These are phyloP conservation scores for Ceratobasidium sp. DNA, from an alignment of 1,284 basidiomycete species.

Conservation along the genomic window DNA sequence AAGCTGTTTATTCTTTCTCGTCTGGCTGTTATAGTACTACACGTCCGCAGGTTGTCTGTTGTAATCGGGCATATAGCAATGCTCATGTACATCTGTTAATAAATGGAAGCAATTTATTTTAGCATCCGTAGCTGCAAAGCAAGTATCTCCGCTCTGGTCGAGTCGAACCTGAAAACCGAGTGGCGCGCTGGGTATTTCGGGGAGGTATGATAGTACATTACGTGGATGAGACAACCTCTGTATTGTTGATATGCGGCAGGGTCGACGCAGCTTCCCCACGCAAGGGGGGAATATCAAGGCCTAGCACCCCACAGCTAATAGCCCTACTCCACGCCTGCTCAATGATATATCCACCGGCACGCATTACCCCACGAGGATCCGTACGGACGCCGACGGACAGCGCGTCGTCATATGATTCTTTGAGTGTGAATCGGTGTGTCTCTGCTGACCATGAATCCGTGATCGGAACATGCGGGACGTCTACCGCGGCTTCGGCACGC, in stretches of 20 bases:
- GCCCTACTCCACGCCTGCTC: slow-evolving; percentile 89
- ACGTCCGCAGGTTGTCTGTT: slow-evolving; percentile 33
- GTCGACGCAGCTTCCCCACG: slow-evolving; percentile 30
- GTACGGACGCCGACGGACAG: slow-evolving; percentile 74
- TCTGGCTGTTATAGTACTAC: slow-evolving; percentile 33
- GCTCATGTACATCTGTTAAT: slow-evolving; percentile 37
- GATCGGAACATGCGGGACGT: slow-evolving; percentile 75
- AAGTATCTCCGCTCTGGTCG: background rate
- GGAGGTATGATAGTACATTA: background rate
- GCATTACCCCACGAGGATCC: slow-evolving; percentile 79
- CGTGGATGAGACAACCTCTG: background rate
- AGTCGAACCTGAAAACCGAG: background rate
- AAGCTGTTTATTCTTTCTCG: slow-evolving; percentile 28
- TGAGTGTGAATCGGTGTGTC: slow-evolving; percentile 64
- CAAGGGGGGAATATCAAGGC: slow-evolving; percentile 64
- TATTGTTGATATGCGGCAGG: background rate
- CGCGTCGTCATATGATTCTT: slow-evolving; percentile 68
- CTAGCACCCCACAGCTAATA: slow-evolving; percentile 75
- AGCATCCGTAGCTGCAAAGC: background rate
- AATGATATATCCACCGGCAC: slow-evolving; percentile 82
- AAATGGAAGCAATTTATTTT: slow-evolving; percentile 16
- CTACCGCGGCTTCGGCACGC: slow-evolving; percentile 58
- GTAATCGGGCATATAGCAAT: slow-evolving; percentile 29
- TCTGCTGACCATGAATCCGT: slow-evolving; percentile 78
- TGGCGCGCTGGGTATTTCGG: background rate